These are phyloP conservation scores for Baorangia bicolor DNA, from an alignment of 768 basidiomycete genomes.

Conservation along the genomic window DNA sequence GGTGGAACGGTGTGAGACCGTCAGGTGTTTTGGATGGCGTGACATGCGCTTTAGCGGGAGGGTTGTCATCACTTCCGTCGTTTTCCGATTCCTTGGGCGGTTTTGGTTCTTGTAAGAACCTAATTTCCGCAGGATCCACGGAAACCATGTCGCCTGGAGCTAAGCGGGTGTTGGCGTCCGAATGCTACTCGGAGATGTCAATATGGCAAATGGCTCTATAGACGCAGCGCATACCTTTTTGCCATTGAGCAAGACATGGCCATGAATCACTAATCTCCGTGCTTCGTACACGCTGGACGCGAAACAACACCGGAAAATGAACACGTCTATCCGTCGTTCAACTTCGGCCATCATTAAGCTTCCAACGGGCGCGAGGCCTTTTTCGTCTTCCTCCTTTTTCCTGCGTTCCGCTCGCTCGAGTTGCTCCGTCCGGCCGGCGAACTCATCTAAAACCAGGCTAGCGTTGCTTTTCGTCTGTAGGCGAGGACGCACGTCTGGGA, in stretches of 20 bases:
- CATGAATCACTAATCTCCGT: conserved; percentile 79
- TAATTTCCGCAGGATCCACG: conserved; percentile 78
- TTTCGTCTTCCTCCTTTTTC: conserved; percentile 50
- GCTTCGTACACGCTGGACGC: conserved; percentile 90
- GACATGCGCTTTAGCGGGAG: background rate
- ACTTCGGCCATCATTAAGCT: conserved; percentile 94
- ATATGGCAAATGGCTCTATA: background rate
- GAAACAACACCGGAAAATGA: conserved; percentile 88
- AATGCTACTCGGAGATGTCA: conserved; percentile 51
- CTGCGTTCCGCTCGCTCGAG: conserved; percentile 43
- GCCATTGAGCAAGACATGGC: conserved; percentile 87
- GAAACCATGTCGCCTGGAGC: conserved; percentile 95
- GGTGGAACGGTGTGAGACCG: conserved; percentile 69
- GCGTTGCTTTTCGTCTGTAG: conserved; percentile 36
- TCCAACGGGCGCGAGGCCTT: conserved; percentile 84
- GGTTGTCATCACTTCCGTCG: background rate
- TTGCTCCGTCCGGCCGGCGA: conserved; percentile 51
- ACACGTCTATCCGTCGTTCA: conserved; percentile 91
- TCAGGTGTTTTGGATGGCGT: conserved; percentile 5
- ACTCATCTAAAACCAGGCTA: conserved; percentile 49
- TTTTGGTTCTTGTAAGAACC: conserved; percentile 55
- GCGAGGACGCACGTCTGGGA: conserved; percentile 82
- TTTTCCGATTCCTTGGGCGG: conserved; percentile 13
- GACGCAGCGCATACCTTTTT: conserved; percentile 59
- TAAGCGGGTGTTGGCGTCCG: conserved; percentile 80